Base-by-base conservation (phyloP, 2,329 filamentous ascomycete genomes). In the Sarocladium brachiariae region DNA sequence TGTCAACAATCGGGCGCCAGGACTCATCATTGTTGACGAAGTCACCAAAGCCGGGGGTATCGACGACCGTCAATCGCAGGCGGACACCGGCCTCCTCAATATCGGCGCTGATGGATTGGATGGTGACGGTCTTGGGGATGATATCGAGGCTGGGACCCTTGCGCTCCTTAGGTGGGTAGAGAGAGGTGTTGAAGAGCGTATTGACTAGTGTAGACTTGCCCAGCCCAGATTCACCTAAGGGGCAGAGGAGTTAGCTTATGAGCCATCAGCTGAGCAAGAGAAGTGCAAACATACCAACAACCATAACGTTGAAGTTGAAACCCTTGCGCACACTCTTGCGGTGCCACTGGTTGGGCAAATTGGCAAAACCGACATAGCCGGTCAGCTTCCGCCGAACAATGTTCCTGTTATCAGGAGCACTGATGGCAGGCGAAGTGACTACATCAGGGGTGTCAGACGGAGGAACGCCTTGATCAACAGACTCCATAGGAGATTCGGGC, bases 251-350 rank as follows among this genome's bases (percentile, higher is more conserved):
- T 56, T 14, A 59, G 53, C n/a, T n/a, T n/a, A n/a, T 23, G 7
- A 39, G 13, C 9, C 16, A 23, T 31, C 4, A 18, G 14, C 16
- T 4, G 9, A 33, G 37, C n/a, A 23, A 31, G 7, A 8, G 18
- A 7, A 27, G 2, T 11, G 21, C 24, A 18, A 31, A 85, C 91
- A 66, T 79, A 97, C 93, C 93, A 73, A 99, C 93, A 72, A 99
- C 93, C 93, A 99, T 99, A 61, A 99, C 93, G 69, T 99, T 99
- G 81, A 99, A 99, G 82, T 97, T 99, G 83, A 99, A 99, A 55
- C 93, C 93, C 75, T 99, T 99, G 68, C 93, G 89, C 65, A 99
- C 93, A 83, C 91, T 96, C 86, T 99, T 99, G 72, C 93, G 92
- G 79, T 99, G 93, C 93, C 93, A 99, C 75, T 99, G 93, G 76